These are phyloP conservation scores for Proteromonas lacertae DNA, from an alignment of 352 stramenopile species.

Conservation along the genomic window DNA sequence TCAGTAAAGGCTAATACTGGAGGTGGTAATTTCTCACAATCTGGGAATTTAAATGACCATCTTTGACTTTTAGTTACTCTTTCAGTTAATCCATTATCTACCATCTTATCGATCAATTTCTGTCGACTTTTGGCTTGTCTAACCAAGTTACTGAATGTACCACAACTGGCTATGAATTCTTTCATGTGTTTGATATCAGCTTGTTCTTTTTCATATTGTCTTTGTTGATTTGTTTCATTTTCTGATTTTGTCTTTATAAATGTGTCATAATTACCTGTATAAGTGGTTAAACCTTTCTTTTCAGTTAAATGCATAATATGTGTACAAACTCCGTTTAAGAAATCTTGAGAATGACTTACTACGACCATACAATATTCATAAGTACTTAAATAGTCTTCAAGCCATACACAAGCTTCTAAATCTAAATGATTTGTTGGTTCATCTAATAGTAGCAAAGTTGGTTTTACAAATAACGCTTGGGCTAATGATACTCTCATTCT, in stretches of 20 bases:
- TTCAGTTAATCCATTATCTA: conserved; percentile 10
- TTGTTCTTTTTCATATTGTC: conserved; percentile 15
- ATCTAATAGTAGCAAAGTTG: too few relatives aligned
- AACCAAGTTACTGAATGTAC: conserved; percentile 13
- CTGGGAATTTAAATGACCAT: conserved; percentile 10
- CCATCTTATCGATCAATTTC: conserved; percentile 24
- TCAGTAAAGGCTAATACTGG: conserved; percentile 13
- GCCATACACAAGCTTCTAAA: conserved; percentile 88
- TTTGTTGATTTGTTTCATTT: conserved; percentile 84
- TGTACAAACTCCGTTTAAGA: conserved; percentile 89
- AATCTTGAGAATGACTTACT: conserved; percentile 87
- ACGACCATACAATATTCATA: conserved; percentile 88
- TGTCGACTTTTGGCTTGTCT: conserved; percentile 12
- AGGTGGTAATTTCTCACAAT: conserved; percentile 7
- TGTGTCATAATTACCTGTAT: conserved; percentile 87
- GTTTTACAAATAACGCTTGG: conserved; percentile 79
- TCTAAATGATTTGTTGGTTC: conserved; percentile 41
- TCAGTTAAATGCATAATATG: conserved; percentile 75
- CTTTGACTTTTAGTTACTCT: conserved; percentile 8
- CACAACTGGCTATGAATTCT: conserved; percentile 11
- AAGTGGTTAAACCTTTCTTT: conserved; percentile 76
- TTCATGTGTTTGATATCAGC: conserved; percentile 12
- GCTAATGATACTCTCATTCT: conserved; percentile 65
- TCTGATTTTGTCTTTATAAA: conserved; percentile 77
- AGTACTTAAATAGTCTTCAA: conserved; percentile 80